Base-by-base conservation (phyloP, 768 basidiomycete species). In the Suillus weaverae region DNA sequence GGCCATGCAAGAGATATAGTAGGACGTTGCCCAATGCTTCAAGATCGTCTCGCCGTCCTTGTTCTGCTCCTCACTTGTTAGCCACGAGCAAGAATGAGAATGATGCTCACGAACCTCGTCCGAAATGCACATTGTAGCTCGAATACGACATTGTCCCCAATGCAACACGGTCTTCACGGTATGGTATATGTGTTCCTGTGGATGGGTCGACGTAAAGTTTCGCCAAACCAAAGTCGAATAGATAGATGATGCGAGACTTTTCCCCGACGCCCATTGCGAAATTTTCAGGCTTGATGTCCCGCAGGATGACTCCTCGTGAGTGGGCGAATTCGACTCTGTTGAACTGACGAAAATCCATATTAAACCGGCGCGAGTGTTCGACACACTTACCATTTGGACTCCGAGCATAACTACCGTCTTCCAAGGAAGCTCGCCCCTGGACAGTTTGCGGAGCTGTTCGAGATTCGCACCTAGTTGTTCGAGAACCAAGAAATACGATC, bases 201-300 rank as follows among this genome's bases (percentile, higher is more conserved):
- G 18, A 18, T 5, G 66, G 62, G 26, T 69, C 30, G 10, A 65
- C 32, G 38, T 59, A 70, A 22, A 63, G 43, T 61, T 64, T 66
- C 10, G 68, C 50, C 8, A 66, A 55, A 5, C 70, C 71, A 32
- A 73, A 65, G 54, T 74, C 72, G 36, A 74, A 60, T 14, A 71
- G 14, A 44, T 70, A 63, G 6, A 72, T 50, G 39, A 55, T 38
- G 14, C 64, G 48, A 14, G 39, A n/a, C 5, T 61, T 36, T 8
- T 51, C 36, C 13, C 46, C 46, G 1, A 46, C 3, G 38, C 71
- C 73, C 50, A 71, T 62, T 9, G 68, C 62, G 22, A 70, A 67
- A 61, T 70, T 72, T 38, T 68, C 62, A 10, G 72, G 72, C 55
- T 73, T 73, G 44, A 74, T 26, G 59, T 74, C 71, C 20, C 71